Base-by-base conservation (phyloP, 441 rosid genomes). In the Bocquillonia castaneifolia region DNA sequence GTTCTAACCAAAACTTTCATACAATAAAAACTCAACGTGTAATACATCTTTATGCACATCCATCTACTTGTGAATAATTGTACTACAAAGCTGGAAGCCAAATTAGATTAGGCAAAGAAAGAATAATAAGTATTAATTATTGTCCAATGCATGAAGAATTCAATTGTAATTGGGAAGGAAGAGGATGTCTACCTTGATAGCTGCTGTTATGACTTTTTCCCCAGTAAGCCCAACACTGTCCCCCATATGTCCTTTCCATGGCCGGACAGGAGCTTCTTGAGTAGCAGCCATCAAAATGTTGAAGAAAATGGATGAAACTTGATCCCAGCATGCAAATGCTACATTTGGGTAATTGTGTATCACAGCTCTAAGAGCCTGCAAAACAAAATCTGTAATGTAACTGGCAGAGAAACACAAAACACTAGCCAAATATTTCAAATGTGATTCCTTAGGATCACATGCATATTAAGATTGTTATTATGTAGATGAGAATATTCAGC, bases 351-450 rank as follows among this genome's bases (percentile, higher is more conserved):
- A 88, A 81, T 79, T 89, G 82, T 91, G 97, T 69, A 83, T 81
- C 77, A 87, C 66, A 74, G 88, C 92, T 84, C 92, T 85, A 72
- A 93, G 85, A 76, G 93, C 93, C 97, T 93, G 86, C 48, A 71
- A 65, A 50, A 76, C 56, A 80, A 42, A 63, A 54, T 37, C 29
- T 52, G 14, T 26, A 26, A 45, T 64, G 23, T 48, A 53, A 65
- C 14, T 7, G 31, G 37, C 1, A 5, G 9, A 36, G 22, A 56
- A 34, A 10, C 10, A 71, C 8, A 12, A 44, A 44, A 66, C 5
- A 28, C 25, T 47, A 31, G 20, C 34, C 26, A 67, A 56, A 42
- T 29, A 36, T 28, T 20, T 45, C 20, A 28, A 20, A 22, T 58
- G 22, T 37, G 25, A 57, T 67, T 67, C 63, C 34, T 44, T 64